Percentiles rank a stretch among this genome's conserved stretches.
These are phyloP conservation scores for Crassisporium funariophilum DNA, from an alignment of 768 basidiomycete genomes.

Conservation along the genomic window DNA sequence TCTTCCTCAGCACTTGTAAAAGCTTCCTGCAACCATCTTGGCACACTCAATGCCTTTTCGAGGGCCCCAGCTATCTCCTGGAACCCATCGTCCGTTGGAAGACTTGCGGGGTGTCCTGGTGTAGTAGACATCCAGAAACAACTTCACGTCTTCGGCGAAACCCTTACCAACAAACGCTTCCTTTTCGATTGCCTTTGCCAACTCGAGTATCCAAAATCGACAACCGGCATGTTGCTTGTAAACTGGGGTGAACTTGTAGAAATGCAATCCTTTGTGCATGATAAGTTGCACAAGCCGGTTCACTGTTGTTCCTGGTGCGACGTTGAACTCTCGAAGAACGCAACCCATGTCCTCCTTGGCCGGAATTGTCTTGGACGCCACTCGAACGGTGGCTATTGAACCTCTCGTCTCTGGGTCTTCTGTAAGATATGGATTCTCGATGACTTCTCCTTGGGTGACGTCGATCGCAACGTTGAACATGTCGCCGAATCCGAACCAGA, in stretches of 20 bases:
- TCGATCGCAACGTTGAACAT: slow-evolving; percentile 13
- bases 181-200: background rate
- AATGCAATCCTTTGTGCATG: slow-evolving; percentile 9
- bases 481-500: slow-evolving; percentile 17
- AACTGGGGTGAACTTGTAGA: slow-evolving; percentile 14
- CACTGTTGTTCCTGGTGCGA: slow-evolving; percentile 12
- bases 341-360: slow-evolving; percentile 14
- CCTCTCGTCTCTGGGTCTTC: too few species aligned
- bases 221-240: slow-evolving; percentile 22
- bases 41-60: too few species aligned
- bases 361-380: slow-evolving; percentile 12
- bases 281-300: slow-evolving; percentile 15
- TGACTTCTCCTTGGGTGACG: slow-evolving; percentile 9
- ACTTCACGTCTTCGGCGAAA: too few species aligned
- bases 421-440: too few species aligned
- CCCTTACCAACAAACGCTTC: too few species aligned
- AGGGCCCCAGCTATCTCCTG: too few species aligned
- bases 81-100: too few species aligned
- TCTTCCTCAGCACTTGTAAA: too few species aligned
- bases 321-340: slow-evolving; percentile 12
- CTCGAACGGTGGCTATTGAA: too few species aligned
- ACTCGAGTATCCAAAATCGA: slow-evolving; percentile 16
- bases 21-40: too few species aligned
- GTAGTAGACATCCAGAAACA: slow-evolving; percentile 1
- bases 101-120: slow-evolving; percentile 6